Evolutionary conservation across 805 yeast genomes (phyloP).

Genomic region (Candida namnaoensis): DNA sequence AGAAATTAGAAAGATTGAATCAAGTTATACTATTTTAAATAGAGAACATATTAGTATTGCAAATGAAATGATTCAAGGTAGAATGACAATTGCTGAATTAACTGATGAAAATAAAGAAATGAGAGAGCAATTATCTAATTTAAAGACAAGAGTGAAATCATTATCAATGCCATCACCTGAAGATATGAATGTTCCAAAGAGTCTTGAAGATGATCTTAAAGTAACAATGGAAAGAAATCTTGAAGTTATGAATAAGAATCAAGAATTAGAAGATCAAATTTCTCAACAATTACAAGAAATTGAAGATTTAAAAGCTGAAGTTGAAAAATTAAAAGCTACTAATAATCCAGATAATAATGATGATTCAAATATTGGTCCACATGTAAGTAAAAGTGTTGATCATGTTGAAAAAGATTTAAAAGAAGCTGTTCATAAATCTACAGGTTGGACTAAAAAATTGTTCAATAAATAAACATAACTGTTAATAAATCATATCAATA

Average conservation of each 20-base stretch:
- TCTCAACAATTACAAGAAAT: constrained; percentile 32
- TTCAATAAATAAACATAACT: neutral
- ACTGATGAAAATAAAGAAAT: constrained; percentile 67
- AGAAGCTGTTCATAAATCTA: neutral
- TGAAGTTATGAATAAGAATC: constrained; percentile 59
- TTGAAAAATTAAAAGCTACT: neutral
- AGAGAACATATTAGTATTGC: constrained; percentile 82
- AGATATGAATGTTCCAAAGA: constrained; percentile 26
- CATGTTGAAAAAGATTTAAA: neutral
- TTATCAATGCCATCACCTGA: constrained; percentile 21
- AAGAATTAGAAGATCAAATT: constrained; percentile 45
- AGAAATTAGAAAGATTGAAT: constrained; percentile 67
- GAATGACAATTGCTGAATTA: constrained; percentile 66
- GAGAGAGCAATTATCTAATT: constrained; percentile 34
- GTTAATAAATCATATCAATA: too few relatives aligned
- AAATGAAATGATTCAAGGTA: constrained; percentile 76
- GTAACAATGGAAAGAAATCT: constrained; percentile 51
- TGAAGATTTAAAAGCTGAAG: constrained; percentile 22
- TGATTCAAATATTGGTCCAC: too few relatives aligned
- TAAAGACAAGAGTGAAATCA: constrained; percentile 26
- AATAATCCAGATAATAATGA: neutral
- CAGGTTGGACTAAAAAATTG: neutral
- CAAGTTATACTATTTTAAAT: constrained; percentile 59
- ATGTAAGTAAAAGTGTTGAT: neutral
- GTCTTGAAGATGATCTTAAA: constrained; percentile 42